Evolutionary conservation across 768 basidiomycete genomes (phyloP).

Genomic region (Austroboletus eburneus): DNA sequence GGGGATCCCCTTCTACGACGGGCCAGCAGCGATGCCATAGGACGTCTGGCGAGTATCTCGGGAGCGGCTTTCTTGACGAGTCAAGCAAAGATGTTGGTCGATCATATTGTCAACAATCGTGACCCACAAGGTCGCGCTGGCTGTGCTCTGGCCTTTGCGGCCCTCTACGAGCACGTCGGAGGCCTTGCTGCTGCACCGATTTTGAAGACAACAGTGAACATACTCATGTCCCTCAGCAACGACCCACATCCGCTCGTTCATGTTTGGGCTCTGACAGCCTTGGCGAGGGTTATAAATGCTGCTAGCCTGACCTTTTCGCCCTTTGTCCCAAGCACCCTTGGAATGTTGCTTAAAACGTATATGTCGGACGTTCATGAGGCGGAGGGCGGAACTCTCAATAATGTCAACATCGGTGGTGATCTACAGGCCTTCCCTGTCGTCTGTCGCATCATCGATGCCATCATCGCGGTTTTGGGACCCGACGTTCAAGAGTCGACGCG

Average conservation of each 20-base stretch:
- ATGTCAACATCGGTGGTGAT: constrained; percentile 85
- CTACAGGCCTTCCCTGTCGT: constrained; percentile 88
- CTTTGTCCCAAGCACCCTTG: constrained; percentile 82
- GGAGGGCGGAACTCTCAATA: constrained; percentile 80
- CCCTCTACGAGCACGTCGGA: constrained; percentile 89
- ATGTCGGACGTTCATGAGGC: constrained; percentile 87
- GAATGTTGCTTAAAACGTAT: constrained; percentile 88
- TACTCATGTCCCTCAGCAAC: constrained; percentile 90
- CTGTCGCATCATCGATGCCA: constrained; percentile 88
- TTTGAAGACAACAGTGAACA: constrained; percentile 92
- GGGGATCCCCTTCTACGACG: constrained; percentile 72
- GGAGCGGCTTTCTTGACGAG: constrained; percentile 80
- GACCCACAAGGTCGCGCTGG: constrained; percentile 91
- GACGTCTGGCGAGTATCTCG: constrained; percentile 77
- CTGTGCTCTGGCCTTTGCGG: constrained; percentile 87
- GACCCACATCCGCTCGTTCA: constrained; percentile 97
- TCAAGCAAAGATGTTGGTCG: constrained; percentile 87
- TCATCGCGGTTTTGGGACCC: constrained; percentile 91
- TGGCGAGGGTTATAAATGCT: constrained; percentile 84
- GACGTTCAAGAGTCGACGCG: constrained; percentile 87
- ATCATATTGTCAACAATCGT: constrained; percentile 91
- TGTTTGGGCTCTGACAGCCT: constrained; percentile 84
- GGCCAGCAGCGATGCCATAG: constrained; percentile 84
- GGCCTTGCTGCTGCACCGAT: constrained; percentile 92
- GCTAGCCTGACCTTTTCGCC: constrained; percentile 90